Conservation (phyloP, 345 rosid genomes). For the Microthlaspi erraticum region DNA sequence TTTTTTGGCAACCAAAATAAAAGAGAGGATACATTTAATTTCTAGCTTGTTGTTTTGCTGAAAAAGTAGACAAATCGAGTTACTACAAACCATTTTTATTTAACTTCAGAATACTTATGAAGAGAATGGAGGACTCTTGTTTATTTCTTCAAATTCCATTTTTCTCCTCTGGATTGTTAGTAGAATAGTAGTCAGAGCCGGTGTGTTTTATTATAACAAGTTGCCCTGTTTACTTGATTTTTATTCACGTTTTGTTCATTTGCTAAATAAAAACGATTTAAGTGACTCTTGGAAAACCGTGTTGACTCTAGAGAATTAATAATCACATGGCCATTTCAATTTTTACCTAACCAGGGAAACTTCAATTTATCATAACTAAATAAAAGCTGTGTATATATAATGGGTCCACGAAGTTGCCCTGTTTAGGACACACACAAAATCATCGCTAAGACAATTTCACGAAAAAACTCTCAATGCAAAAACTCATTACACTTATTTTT, state of each 20-base stretch:
- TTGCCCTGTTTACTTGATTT: not conserved
- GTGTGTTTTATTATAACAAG: not conserved
- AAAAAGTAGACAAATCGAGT: too few relatives aligned
- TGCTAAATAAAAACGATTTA: not conserved
- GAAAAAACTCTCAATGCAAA: constrained; percentile 17
- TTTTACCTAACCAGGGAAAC: not conserved
- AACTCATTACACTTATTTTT: constrained; percentile 28
- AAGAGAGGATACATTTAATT: too few relatives aligned
- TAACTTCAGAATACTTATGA: too few relatives aligned
- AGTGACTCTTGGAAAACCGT: constrained; percentile 2
- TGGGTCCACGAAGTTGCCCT: constrained; percentile 25
- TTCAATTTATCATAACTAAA: not conserved
- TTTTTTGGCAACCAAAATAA: too few relatives aligned
- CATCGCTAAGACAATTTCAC: constrained; percentile 15
- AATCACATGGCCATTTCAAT: not conserved
- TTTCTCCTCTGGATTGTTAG: not conserved
- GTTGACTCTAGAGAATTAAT: not conserved
- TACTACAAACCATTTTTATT: too few relatives aligned
- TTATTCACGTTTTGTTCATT: constrained; percentile 20
- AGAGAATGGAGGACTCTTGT: not conserved
- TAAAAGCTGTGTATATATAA: not conserved
- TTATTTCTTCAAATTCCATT: not conserved
- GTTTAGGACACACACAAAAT: constrained; percentile 23
- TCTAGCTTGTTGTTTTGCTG: too few relatives aligned
- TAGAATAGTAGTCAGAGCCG: constrained; percentile 5